Base-by-base conservation (phyloP, 257 asterid species). In the Marsdenia floribunda region DNA sequence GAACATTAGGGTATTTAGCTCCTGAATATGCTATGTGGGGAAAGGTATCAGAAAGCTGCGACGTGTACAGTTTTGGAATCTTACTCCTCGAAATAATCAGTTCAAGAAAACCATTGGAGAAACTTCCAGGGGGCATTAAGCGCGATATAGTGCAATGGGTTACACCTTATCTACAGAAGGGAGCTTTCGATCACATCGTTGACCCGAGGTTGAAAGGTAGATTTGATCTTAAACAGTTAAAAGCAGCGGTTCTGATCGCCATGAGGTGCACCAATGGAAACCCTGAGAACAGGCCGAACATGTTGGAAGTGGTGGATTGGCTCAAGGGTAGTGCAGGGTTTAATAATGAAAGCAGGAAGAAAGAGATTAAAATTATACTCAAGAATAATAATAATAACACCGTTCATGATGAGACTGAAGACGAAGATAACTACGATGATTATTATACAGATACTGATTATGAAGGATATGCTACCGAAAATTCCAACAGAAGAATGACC, bases 21-120 rank as follows among this genome's bases (percentile, higher is more conserved):
- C 96, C 93, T 0, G 97, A 89, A 69, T 91, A 91, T 40, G 97
- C 97, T 50, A 89, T 91, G 96, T 91, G 90, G 92, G 97, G 97
- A 0, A 89, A 91, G 67, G 97, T 89, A 6, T 91, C 97, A 0
- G 97, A 91, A 59, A 84, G 89, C 37, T 91, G 96, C 38, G 97
- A 91, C 6, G 97, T 91, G 10, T 91, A 86, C 70, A 91, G 96
- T 76, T 91, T 91, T 21, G 97, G 97, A 26, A 91, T 91, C 26
- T 63, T 91, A 58, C 92, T 91, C 44, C 81, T 91, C 0, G 97
- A 91, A 72, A 84, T 91, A 64, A 78, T 89, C 14, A 89, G 93
- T 22, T 93, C 73, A 0, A 70, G 88, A 18, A 91, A 88, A 61
- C 97, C 97, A 22, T 70, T 91, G 16, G 92, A 88, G 69, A 91